These are phyloP conservation scores for Trichosporon inkin DNA, from an alignment of 1,284 basidiomycete genomes.

Conservation along the genomic window DNA sequence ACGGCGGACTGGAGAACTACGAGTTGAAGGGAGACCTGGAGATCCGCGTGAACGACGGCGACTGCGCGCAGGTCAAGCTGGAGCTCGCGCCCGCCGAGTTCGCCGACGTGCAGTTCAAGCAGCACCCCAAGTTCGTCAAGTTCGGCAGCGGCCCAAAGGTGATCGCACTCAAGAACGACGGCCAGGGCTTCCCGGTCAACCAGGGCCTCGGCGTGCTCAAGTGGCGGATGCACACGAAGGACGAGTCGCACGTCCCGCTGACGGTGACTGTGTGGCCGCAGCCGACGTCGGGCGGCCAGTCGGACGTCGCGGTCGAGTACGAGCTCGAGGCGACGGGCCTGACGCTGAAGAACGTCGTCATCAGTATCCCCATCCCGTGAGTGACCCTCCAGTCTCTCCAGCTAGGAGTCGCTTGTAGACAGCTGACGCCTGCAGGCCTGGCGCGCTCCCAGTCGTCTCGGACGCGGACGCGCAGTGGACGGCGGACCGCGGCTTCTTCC, in stretches of 20 bases:
- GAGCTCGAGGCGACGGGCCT: slow-evolving; percentile 83
- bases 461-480: slow-evolving; percentile 73
- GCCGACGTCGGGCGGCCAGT: slow-evolving; percentile 79
- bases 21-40: slow-evolving; percentile 94
- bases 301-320: slow-evolving; percentile 94
- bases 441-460: slow-evolving; percentile 75
- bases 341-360: slow-evolving; percentile 74
- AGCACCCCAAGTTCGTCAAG: slow-evolving; percentile 91
- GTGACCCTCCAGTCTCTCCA: slow-evolving; percentile 42
- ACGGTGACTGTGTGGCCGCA: slow-evolving; percentile 98
- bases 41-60: slow-evolving; percentile 73
- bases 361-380: slow-evolving; percentile 87
- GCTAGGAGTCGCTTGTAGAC: neutral
- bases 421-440: slow-evolving; percentile 55
- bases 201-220: slow-evolving; percentile 81
- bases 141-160: slow-evolving; percentile 62
- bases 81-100: slow-evolving; percentile 63
- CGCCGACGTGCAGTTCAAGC: slow-evolving; percentile 82
- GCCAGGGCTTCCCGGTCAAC: slow-evolving; percentile 78
- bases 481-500: slow-evolving; percentile 74
- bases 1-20: slow-evolving; percentile 83
- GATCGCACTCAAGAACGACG: slow-evolving; percentile 78
- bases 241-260: slow-evolving; percentile 85
- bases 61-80: slow-evolving; percentile 71
- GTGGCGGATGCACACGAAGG: slow-evolving; percentile 86